Base-by-base conservation (phyloP, 208 protist genomes). In the Leishmania braziliensis region DNA sequence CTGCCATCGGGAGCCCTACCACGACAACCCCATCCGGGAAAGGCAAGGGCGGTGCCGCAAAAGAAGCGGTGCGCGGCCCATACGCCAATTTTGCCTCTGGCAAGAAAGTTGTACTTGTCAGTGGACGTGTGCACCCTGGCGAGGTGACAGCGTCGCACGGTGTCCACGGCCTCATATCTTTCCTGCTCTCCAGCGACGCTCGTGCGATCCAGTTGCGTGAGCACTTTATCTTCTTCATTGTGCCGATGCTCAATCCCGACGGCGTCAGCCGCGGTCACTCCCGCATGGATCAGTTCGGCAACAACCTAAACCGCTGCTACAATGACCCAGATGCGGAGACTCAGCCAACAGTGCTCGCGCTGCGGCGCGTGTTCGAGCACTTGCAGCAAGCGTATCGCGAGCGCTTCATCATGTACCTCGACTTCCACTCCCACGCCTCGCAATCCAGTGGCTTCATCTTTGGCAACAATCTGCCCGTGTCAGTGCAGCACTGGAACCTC, bases 281-380 rank as follows among this genome's bases (percentile, higher is more conserved):
- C 39, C 93, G 97, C 23, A 85, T 96, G 14, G 98, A 99, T 77
- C 91, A 95, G 74, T 93, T 86, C 68, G 97, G 97, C 26, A 88
- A 92, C 86, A 99, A 99, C 86, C 86, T 99, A 56, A 99, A 99
- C 84, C 94, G 98, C 14, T 97, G 90, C 90, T 99, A 99, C 88
- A 93, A 94, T 78, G 78, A 92, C 74, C 95, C 96, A 2, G 88
- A 95, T 50, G 82, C 90, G 54, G 71, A 78, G 54, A 87, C 84
- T 58, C 91, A 97, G 73, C 98, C 96, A 5, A 95, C 94, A 36
- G 91, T 98, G 50, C 86, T 86, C 69, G 92, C 95, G n/a, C 78
- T 98, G 33, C 89, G 91, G 65, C 88, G 91, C 53, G 77, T 97
- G 20, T 96, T 98, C 72, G 87, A 94, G 69, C 82, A 95, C 73